phyloP scores from a whole-genome alignment of 306 rosid species.

The Cicer judaicum region DNA sequence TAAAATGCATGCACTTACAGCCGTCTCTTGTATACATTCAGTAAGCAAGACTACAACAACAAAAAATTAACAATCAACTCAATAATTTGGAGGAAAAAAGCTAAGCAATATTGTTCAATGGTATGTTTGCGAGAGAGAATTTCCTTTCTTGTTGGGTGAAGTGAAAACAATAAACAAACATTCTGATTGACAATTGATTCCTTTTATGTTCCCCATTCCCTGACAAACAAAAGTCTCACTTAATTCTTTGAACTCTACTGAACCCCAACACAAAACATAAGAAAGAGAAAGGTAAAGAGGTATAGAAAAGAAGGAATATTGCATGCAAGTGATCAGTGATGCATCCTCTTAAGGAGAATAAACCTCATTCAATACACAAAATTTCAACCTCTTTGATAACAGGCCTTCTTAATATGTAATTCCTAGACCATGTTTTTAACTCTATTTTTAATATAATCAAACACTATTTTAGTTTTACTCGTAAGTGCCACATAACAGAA shows the following conservation, averaged over 20 bases:
- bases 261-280: not conserved
- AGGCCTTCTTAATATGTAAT: too few relatives aligned
- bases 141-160: not conserved
- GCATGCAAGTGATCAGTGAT: not conserved
- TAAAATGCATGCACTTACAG: not conserved
- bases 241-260: not conserved
- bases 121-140: not conserved
- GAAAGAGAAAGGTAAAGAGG: not conserved
- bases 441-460: not conserved
- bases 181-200: not conserved
- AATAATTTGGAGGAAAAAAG: not conserved
- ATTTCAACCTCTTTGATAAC: not conserved
- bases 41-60: not conserved
- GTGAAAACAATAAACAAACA: not conserved
- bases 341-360: not conserved
- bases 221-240: not conserved
- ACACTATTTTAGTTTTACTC: not conserved
- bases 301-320: not conserved
- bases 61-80: not conserved
- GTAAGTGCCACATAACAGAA: not conserved
- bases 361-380: not conserved
- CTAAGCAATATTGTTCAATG: slow-evolving; percentile 5
- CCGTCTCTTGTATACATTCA: not conserved
- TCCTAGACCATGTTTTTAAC: not conserved
- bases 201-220: not conserved